These are phyloP conservation scores for Buxus sempervirens DNA, from an alignment of 164 flowering plant species.

Conservation along the genomic window DNA sequence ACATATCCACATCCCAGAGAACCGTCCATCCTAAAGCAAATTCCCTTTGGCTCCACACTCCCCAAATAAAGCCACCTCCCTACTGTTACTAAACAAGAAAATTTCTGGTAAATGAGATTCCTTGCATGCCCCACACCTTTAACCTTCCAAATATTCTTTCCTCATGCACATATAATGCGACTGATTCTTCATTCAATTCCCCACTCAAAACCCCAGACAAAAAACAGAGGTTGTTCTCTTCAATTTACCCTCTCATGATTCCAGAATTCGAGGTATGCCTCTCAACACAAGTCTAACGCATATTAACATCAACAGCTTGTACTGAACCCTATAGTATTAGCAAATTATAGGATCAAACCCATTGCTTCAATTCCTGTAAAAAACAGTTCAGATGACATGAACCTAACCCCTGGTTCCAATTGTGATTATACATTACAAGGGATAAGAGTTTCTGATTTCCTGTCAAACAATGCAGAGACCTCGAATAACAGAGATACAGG, in stretches of 20 bases:
- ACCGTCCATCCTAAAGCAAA: constrained; percentile 38
- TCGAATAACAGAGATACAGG: constrained; percentile 69
- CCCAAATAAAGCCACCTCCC: constrained; percentile 20
- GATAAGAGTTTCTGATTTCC: background rate
- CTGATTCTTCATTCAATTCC: constrained; percentile 36
- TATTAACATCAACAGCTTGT: too few relatives aligned
- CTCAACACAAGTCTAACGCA: background rate
- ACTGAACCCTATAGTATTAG: background rate
- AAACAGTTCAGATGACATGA: background rate
- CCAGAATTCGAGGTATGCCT: constrained; percentile 56
- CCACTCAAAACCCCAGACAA: constrained; percentile 19
- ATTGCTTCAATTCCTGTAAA: background rate
- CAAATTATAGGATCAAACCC: background rate
- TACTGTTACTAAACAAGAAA: constrained; percentile 1
- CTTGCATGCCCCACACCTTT: constrained; percentile 65
- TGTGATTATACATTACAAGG: background rate
- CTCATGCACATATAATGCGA: constrained; percentile 37
- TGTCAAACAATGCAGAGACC: constrained; percentile 55
- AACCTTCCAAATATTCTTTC: constrained; percentile 57
- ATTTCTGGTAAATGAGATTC: constrained; percentile 42
- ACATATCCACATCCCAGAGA: constrained; percentile 18
- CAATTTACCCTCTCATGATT: constrained; percentile 34
- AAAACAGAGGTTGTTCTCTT: constrained; percentile 10
- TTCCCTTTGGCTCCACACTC: constrained; percentile 30
- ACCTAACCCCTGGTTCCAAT: background rate